Base-by-base conservation (phyloP, 1,139 yeast species). In the Blastobotrys raffinosifermentans region DNA sequence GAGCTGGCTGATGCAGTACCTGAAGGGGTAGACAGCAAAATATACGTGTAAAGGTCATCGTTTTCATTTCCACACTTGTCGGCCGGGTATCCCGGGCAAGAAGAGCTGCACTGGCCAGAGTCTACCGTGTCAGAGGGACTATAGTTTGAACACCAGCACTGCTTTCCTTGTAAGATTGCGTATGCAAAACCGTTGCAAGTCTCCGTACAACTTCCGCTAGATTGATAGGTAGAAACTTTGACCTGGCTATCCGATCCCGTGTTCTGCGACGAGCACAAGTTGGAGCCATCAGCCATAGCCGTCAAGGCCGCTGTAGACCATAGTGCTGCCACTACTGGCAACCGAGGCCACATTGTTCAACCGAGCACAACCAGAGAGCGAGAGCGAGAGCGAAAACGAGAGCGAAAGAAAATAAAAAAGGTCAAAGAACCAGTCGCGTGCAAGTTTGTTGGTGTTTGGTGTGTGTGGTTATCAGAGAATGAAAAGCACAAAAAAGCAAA, bases 131-230 rank as follows among this genome's bases (percentile, higher is more conserved):
- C 51, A 2, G 53, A 64, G 0, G 85, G 84, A 3, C 71, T 58
- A 25, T 57, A 53, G 51, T 78, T 67, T 8, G 82, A 68, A 53
- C 87, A 80, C 75, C 79, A 80, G 57, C 87, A 80, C 34, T 65
- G 44, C 37, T 60, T 49, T 17, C 63, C 66, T 42, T 70, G 79
- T 13, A 78, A 58, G 32, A 80, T 67, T 3, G 77, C 86, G 39
- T 69, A 74, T 2, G 77, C 69, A 50, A 61, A 73, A n/a, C 75
- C 77, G 2, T 43, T 22, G 53, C 87, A 80, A 26, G 63, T 56
- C 39, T 63, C 64, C 4, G 63, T 53, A 54, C 86, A 80, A 4
- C 55, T 56, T 1, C 86, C 86, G 47, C 70, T 73, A 25, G 81
- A 72, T 69, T 65, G 69, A 39, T 45, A 75, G 55, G 54, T 46